Evolutionary conservation across 805 yeast species (phyloP), one percentile per base, ranked within the genome.

Genomic region (Candida cerambycidarum): DNA sequence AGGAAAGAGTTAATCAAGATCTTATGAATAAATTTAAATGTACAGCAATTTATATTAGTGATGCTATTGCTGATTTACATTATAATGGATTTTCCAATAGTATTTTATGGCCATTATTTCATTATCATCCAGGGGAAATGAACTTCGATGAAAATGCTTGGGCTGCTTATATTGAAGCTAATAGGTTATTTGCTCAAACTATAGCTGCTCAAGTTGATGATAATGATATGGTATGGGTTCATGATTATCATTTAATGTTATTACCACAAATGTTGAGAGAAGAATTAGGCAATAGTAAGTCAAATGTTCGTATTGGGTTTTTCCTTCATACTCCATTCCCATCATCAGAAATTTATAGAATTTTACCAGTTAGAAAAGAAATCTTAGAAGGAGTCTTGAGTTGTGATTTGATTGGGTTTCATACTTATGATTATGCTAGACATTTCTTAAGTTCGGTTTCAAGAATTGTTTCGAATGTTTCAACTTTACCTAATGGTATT

Each of bases 121-220:
- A 93, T 63, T 93, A 93, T 65, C 99, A 93, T 60, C 99, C 99
- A 0, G 99, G 98, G 47, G 99, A 95, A 63, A 93, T 95, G 85
- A 90, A 88, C 61, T 93, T 93, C 58, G 99, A 93, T 64, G 99
- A 93, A 61, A 81, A 80, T 48, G 96, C 97, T 1, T 93, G 99
- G 99, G 90, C 90, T 41, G 98, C 98, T 1, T 93, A 93, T 62
- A 85, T 89, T 43, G 93, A 89, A 61, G 98, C 98, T 5, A 93
- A 93, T 60, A 69, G 82, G 44, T 70, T 78, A 46, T 93, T 93
- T 69, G 93, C 96, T 10, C 70, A 78, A 29, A 83, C 76, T 31
- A 81, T 93, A 45, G 80, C 87, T 9, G 65, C 75, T 15, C 79
- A 80, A 53, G 83, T 86, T 30, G 72, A 80, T 23, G 95, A 89